Base-by-base conservation (phyloP, 495 filamentous ascomycete genomes). In the Amphirosellinia nigrospora region DNA sequence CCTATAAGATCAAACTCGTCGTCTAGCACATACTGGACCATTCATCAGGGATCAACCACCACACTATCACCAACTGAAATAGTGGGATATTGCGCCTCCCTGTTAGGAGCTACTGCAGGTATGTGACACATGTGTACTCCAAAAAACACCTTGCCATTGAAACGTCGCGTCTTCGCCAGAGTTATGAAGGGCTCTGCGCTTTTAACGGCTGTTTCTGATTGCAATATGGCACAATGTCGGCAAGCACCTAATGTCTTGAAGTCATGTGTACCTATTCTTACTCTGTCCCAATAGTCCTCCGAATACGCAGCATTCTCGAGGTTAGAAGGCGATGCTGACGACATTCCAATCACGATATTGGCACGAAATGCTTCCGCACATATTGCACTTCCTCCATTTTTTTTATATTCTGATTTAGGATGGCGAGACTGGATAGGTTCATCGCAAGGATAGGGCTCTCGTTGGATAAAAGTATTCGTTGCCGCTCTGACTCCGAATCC, bases 361-460 rank as follows among this genome's bases (percentile, higher is more conserved):
- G 92, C 92, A 34, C 94, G 88, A 78, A 97, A 98, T 34, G 82
- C 82, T 43, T 92, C 90, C 3, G 90, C 84, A 0, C 87, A 87
- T 1, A 91, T 88, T 41, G 89, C 75, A 71, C 84, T 81, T 50
- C 83, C 89, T 28, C 89, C 87, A 19, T 79, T 83, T 23, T 77
- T 80, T 65, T 82, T 68, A 97, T 96, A 7, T 86, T 79, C 59
- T 86, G 80, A 71, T 97, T 97, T 2, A 99, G 81, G 0, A 84
- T 84, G 64, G 92, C 90, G 45, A 98, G 86, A 68, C 94, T 97
- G 3, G 91, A 90, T 21, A 88, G 85, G 15, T 91, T 93, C 36
- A 99, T 92, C 6, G 92, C 84, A 0, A 99, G 86, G 61, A 99
- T 96, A 0, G 96, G 95, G 56, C 91, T 94, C 77, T 99, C 96